Base-by-base conservation (phyloP, 345 rosid species). In the Salix viminalis region DNA sequence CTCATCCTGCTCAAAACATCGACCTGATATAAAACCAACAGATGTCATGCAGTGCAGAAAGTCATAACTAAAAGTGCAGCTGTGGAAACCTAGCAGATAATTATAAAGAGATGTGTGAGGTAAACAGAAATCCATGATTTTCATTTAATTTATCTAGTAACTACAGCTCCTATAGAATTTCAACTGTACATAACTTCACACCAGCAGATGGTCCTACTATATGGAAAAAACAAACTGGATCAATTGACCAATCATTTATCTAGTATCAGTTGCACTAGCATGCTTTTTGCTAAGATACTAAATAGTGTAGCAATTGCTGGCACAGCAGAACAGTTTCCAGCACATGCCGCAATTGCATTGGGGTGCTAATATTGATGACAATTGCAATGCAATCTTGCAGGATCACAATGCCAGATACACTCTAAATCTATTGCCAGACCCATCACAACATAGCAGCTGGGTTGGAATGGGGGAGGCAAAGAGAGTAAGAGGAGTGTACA, bases 1-100 rank as follows among this genome's bases (percentile, higher is more conserved):
- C 97, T 86, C 75, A 86, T 84, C 84, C 90, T 93, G 85, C 97
- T 90, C 82, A 95, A 83, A 76, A 93, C 87, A 69, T 88, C 90
- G 73, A 95, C 94, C 98, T 94, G 86, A 42, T 66, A 83, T 50
- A 65, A 44, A 79, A 72, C 72, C 66, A 78, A 44, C 36, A 83
- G 69, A 75, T 37, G 72, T 73, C 37, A 66, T 23, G 44, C 16
- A 60, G 62, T 28, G 65, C 24, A 26, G 24, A 74, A n/a, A 56
- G 62, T 56, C 42, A 21, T 37, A 68, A 41, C 3, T 24, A 14
- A 48, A 54, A 65, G 26, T 19, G 48, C 75, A 77, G 48, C 26
- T 60, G 52, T 15, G 39, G 70, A 70, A 24, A 48, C 9, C 67
- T 75, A 21, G 1, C 13, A 58, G 62, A 3, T 19, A 46, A 46